phyloP scores from a whole-genome alignment of 371 early-diverging fungal species.

The Zopfochytrium polystomum region DNA sequence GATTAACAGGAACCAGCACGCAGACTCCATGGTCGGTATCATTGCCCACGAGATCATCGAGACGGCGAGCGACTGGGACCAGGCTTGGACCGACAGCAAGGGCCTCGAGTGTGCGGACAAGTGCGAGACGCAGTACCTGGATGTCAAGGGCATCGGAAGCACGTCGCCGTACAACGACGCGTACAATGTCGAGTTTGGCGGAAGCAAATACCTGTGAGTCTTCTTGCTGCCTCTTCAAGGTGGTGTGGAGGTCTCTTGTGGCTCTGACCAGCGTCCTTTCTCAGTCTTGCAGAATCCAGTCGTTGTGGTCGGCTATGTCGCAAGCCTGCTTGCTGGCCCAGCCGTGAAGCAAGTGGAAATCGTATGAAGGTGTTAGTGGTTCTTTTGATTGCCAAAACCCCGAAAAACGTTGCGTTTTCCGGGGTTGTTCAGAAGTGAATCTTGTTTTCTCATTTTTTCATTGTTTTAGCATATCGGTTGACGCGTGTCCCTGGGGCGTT shows the following conservation, averaged over 20 bases:
- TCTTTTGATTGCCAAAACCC: too few species aligned
- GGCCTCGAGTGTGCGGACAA: conserved; percentile 25
- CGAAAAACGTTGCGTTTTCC: too few species aligned
- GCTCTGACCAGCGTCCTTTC: background rate
- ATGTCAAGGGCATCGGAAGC: conserved; percentile 1
- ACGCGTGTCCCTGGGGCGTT: too few species aligned
- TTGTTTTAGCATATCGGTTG: too few species aligned
- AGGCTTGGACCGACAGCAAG: conserved; percentile 17
- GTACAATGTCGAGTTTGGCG: conserved; percentile 23
- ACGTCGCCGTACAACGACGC: conserved; percentile 17
- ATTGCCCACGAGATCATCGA: conserved; percentile 27
- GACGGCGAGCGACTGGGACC: conserved; percentile 18
- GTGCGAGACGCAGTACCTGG: conserved; percentile 16
- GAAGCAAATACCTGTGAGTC: background rate
- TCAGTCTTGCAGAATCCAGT: background rate
- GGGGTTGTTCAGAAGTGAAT: too few species aligned
- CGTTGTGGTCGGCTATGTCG: background rate
- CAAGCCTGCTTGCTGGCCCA: background rate
- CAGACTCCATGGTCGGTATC: conserved; percentile 22
- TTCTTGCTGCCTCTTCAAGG: background rate
- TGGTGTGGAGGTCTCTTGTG: too few species aligned
- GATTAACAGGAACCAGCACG: conserved; percentile 15
- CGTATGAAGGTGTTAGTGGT: too few species aligned
- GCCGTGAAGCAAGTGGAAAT: too few species aligned
- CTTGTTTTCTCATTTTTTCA: too few species aligned